phyloP scores from a whole-genome alignment of 2,329 filamentous ascomycete species.

The Trichoderma brevicompactum region DNA sequence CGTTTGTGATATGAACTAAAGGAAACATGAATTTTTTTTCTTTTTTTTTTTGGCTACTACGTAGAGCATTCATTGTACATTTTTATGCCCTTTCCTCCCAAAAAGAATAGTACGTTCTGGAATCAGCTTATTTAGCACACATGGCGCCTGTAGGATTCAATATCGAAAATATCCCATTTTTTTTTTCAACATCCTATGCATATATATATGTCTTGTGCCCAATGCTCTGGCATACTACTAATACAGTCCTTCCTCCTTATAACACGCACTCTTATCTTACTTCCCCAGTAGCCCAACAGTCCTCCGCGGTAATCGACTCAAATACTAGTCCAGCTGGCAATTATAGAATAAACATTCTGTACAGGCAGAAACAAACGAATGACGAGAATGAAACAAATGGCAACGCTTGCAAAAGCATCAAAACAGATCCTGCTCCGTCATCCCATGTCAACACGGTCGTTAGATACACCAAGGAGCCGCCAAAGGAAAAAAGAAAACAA shows the following conservation, averaged over 20 bases:
- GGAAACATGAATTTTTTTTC: not conserved
- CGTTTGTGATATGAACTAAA: not conserved
- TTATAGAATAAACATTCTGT: constrained; percentile 11
- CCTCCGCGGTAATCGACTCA: constrained; percentile 13
- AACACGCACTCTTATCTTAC: not conserved
- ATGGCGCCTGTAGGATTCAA: not conserved
- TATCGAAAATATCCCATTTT: not conserved
- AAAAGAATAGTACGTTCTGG: not conserved
- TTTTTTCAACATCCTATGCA: constrained; percentile 6
- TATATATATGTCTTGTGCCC: constrained; percentile 21
- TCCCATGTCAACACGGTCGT: constrained; percentile 27
- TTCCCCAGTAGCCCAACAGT: not conserved
- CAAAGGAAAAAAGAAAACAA: not conserved
- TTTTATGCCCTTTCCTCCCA: not conserved
- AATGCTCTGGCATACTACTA: constrained; percentile 16
- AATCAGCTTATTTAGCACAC: constrained; percentile 9
- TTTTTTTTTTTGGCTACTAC: not conserved
- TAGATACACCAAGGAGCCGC: constrained; percentile 16
- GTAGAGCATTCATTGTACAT: not conserved
- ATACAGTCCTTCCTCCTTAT: constrained; percentile 8
- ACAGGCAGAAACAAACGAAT: constrained; percentile 18
- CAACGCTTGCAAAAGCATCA: constrained; percentile 25
- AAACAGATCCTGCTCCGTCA: constrained; percentile 16
- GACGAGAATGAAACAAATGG: constrained; percentile 11
- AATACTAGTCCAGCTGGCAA: constrained; percentile 26